phyloP scores from a whole-genome alignment of 2,329 filamentous ascomycete genomes.

The Neofusicoccum umdonicola region DNA sequence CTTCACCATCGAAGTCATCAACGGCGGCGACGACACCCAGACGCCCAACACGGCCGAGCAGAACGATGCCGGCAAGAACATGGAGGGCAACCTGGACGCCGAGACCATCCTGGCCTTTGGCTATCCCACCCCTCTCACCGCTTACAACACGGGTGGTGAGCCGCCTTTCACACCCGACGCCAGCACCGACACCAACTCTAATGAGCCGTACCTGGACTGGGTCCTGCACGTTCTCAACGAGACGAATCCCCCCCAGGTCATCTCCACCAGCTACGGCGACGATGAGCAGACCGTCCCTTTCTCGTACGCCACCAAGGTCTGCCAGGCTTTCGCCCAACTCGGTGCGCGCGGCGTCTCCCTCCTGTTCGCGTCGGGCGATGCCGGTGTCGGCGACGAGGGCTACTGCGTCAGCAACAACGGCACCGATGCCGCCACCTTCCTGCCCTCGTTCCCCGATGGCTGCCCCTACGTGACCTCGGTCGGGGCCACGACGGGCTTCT shows the following conservation, averaged over 20 bases:
- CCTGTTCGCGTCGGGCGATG: constrained; percentile 63
- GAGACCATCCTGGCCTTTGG: constrained; percentile 59
- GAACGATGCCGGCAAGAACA: constrained; percentile 15
- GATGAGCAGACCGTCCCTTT: constrained; percentile 62
- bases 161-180: constrained; percentile 52
- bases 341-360: constrained; percentile 66
- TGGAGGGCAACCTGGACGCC: constrained; percentile 44
- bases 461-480: constrained; percentile 69
- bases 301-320: constrained; percentile 61
- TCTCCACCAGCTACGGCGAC: constrained; percentile 66
- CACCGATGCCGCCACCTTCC: constrained; percentile 53
- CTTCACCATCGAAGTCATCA: constrained; percentile 20
- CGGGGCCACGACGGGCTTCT: constrained; percentile 56
- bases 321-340: constrained; percentile 63
- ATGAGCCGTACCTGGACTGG: constrained; percentile 68
- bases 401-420: constrained; percentile 61
- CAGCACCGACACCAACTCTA: constrained; percentile 51
- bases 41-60: constrained; percentile 18
- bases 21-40: constrained; percentile 16
- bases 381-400: constrained; percentile 52
- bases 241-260: constrained; percentile 58
- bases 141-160: constrained; percentile 60
- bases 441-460: constrained; percentile 62
- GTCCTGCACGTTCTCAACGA: constrained; percentile 55
- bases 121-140: constrained; percentile 54